Evolutionary conservation across 164 flowering plant genomes (phyloP).

Genomic region (Vitis vinifera): ASM3070453v1 NC_081822.1:10840501-10841000

Average conservation of each 20-base stretch:
- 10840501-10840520: not conserved
- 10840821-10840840: too few species aligned
- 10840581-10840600: constrained; percentile 96
- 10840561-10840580: constrained; percentile 61
- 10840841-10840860: too few species aligned
- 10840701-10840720: constrained; percentile 89
- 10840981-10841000: too few species aligned
- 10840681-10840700: constrained; percentile 91
- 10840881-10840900: too few species aligned
- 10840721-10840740: constrained; percentile 91
- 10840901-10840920: too few species aligned
- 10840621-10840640: constrained; percentile 70
- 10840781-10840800: not conserved
- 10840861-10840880: too few species aligned
- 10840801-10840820: too few species aligned
- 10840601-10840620: constrained; percentile 75
- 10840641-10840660: constrained; percentile 92
- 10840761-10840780: not conserved
- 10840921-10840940: too few species aligned
- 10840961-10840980: too few species aligned
- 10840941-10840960: too few species aligned
- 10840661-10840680: constrained; percentile 89
- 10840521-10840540: not conserved
- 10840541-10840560: not conserved
- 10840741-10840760: constrained; percentile 80